A percentile compares a stretch with the other conserved stretches of the same genome.
phyloP scores from a whole-genome alignment of 305 asterid species.

The Fraxinus nigra region DNA sequence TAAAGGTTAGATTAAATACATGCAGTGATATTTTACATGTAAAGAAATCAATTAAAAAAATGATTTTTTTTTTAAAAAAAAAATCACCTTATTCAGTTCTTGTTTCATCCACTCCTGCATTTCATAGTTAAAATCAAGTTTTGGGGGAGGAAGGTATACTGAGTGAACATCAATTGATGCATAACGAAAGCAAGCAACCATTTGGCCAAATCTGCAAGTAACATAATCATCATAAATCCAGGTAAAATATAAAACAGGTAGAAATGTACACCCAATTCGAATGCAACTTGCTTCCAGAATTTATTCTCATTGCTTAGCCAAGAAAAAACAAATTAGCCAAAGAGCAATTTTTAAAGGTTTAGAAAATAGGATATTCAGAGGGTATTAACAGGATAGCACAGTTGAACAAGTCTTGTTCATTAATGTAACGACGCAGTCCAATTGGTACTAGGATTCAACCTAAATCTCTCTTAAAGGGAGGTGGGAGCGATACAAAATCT shows the following conservation, averaged over 20 bases:
- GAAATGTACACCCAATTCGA: background rate
- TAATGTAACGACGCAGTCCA: background rate
- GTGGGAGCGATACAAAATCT: background rate
- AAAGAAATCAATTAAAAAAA: background rate
- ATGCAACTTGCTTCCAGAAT: background rate
- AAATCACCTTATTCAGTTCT: slow-evolving; percentile 68
- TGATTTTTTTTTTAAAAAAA: background rate
- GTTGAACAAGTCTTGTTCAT: slow-evolving; percentile 4
- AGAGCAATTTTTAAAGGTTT: slow-evolving; percentile 4
- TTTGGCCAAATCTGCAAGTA: slow-evolving; percentile 74
- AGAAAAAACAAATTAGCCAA: background rate
- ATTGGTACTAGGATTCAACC: background rate
- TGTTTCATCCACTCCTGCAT: slow-evolving; percentile 79
- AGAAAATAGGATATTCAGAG: slow-evolving; percentile 14
- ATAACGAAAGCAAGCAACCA: slow-evolving; percentile 99
- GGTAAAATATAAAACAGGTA: slow-evolving; percentile 8
- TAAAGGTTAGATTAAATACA: slow-evolving; percentile 21
- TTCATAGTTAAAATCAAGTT: slow-evolving; percentile 77
- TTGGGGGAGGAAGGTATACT: slow-evolving; percentile 85
- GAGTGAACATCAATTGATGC: slow-evolving; percentile 95
- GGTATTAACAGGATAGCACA: background rate
- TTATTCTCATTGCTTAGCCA: slow-evolving; percentile 8
- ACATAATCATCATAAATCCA: slow-evolving; percentile 25
- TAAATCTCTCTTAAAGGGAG: background rate
- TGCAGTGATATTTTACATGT: slow-evolving; percentile 18